Evolutionary conservation across 257 asterid genomes (phyloP), one percentile per base, ranked within the genome.

Genomic region (Jaltomata sinuosa): DNA sequence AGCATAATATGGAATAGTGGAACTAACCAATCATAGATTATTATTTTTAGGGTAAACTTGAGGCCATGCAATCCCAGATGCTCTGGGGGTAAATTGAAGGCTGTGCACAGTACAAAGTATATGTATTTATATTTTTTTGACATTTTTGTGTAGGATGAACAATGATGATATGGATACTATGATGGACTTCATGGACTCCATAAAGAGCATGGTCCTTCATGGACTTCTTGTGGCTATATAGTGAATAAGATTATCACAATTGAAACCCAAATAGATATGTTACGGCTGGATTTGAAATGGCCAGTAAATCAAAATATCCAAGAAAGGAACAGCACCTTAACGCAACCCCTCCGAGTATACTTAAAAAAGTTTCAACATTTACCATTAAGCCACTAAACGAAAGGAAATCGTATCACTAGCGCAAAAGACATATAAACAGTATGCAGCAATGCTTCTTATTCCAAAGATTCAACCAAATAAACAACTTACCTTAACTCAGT

Each of bases 401-500:
- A 76, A 76, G 81, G 27, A 47, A 22, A 18, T 27, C 18, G 38
- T 3, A 76, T 27, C 62, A 47, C 42, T 76, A 76, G 61, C 55
- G 11, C 27, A 76, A 49, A 76, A 49, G 42, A 74, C 5, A 45
- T 16, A 76, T 47, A 15, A 76, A 15, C 61, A 47, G 18, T 31
- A 27, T 76, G 61, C 61, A 47, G n/a, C 57, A 27, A 76, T 16
- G 81, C 62, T 49, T 74, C 38, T 45, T 53, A 77, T 47, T 47
- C 61, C 80, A 45, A 72, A 42, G 34, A 72, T 42, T 72, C 55
- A n/a, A 72, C 80, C 57, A 45, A 47, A 25, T 47, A 76, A 47
- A 25, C 40, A 25, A 47, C 86, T 88, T 94, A 94, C 99, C 98
- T 90, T 74, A 91, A 91, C 93, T 97, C 99, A 83, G 96, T 93